These are phyloP conservation scores for Psophocarpus tetragonolobus DNA, from an alignment of 306 rosid species.

Conservation along the genomic window DNA sequence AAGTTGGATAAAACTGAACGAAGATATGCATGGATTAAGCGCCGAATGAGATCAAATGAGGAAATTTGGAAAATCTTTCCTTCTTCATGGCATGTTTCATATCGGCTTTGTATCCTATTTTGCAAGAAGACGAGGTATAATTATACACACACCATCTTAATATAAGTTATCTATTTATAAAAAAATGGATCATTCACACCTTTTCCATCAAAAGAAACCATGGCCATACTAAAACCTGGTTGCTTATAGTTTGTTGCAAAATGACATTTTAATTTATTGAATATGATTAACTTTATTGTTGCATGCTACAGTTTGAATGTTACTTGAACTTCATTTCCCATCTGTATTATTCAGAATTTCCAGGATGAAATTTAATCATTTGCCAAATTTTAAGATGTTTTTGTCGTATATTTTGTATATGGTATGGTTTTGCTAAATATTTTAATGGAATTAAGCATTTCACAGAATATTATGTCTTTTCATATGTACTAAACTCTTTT, in stretches of 20 bases:
- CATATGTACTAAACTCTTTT: slow-evolving; percentile 7
- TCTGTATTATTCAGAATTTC: slow-evolving; percentile 10
- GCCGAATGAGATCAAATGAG: slow-evolving; percentile 97
- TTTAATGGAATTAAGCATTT: slow-evolving; percentile 25
- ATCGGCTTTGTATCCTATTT: slow-evolving; percentile 90
- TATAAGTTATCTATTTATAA: neutral
- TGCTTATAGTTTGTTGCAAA: slow-evolving; percentile 20
- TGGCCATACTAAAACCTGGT: slow-evolving; percentile 21
- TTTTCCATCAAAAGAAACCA: slow-evolving; percentile 28
- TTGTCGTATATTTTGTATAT: slow-evolving; percentile 3
- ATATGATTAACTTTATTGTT: neutral
- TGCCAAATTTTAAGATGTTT: slow-evolving; percentile 8
- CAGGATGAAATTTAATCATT: neutral
- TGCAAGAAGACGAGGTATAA: slow-evolving; percentile 93
- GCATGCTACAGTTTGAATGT: slow-evolving; percentile 7
- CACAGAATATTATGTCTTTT: slow-evolving; percentile 6
- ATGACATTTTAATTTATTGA: slow-evolving; percentile 17
- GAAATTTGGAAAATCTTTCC: slow-evolving; percentile 98
- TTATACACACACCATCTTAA: slow-evolving; percentile 9
- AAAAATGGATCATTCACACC: neutral
- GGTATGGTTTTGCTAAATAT: neutral
- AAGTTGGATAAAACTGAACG: slow-evolving; percentile 97
- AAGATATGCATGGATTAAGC: slow-evolving; percentile 99
- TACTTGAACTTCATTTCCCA: slow-evolving; percentile 7
- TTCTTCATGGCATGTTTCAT: slow-evolving; percentile 92